These are phyloP conservation scores for Yamadazyma nakazawae DNA, from an alignment of 805 yeast genomes.

Conservation along the genomic window DNA sequence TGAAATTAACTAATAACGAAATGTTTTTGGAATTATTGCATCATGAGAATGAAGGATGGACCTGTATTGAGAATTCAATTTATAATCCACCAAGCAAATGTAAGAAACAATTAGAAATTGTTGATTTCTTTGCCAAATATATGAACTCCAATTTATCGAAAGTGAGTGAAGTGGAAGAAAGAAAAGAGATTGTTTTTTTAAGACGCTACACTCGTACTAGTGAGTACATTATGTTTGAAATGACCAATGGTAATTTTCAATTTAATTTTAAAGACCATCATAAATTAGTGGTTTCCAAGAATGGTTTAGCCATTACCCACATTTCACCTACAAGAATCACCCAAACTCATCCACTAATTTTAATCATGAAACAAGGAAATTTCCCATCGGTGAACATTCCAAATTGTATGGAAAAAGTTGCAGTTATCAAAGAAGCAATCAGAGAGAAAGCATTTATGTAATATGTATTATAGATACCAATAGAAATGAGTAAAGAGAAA, in stretches of 20 bases:
- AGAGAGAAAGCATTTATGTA: slow-evolving; percentile 27
- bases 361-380: slow-evolving; percentile 40
- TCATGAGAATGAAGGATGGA: slow-evolving; percentile 45
- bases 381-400: slow-evolving; percentile 40
- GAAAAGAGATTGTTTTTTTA: slow-evolving; percentile 68
- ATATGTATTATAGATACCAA: slow-evolving; percentile 9
- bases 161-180: slow-evolving; percentile 62
- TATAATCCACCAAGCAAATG: slow-evolving; percentile 46
- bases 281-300: slow-evolving; percentile 74
- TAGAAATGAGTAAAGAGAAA: not conserved
- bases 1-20: slow-evolving; percentile 62
- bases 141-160: slow-evolving; percentile 89
- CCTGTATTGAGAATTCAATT: slow-evolving; percentile 42
- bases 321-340: slow-evolving; percentile 75
- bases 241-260: slow-evolving; percentile 90
- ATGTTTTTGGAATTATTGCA: slow-evolving; percentile 60
- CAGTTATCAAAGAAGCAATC: slow-evolving; percentile 63
- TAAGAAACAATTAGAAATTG: slow-evolving; percentile 74
- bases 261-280: slow-evolving; percentile 95
- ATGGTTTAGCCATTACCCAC: slow-evolving; percentile 75
- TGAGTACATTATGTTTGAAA: slow-evolving; percentile 84
- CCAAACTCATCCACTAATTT: slow-evolving; percentile 58
- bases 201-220: slow-evolving; percentile 79
- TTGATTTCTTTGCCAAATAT: slow-evolving; percentile 84
- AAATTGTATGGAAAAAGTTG: slow-evolving; percentile 39